Evolutionary conservation across 116 monocot species (phyloP), one percentile per base, ranked within the genome.

Genomic region (Iris pallida): DNA sequence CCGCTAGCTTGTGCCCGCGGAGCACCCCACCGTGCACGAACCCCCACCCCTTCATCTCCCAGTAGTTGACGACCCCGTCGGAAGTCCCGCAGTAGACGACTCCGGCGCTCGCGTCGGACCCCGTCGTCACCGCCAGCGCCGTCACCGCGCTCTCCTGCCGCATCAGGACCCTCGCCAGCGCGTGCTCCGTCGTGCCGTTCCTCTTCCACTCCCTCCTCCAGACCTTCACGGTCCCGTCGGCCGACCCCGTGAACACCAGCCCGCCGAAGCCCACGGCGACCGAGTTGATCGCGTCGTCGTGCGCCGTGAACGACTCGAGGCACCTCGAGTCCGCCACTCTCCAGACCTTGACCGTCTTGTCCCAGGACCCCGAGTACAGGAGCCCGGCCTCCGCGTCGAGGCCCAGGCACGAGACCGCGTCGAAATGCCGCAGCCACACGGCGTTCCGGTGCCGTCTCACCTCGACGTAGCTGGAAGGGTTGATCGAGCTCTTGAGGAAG

Each of bases 141-240:
- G 88, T 88, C 49, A 88, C 81, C 45, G 87, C 87, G 45, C 80
- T 68, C 18, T 80, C 87, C n/a, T 67, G 76, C 47, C 63, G 41
- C 44, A 80, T 59, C 67, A 87, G 47, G 8, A 74, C 70, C 48
- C 68, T 57, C 20, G 41, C 68, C 41, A 58, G 1, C 47, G 45
- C 63, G 74, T 87, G 83, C 13, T 60, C 20, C 8, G 43, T 52
- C 14, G 41, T 12, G 43, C 30, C 53, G 2, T 58, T 47, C 20
- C 2, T 47, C 0, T 11, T 48, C 71, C 30, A 30, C 30, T 83
- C 83, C 61, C 83, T 65, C 20, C 71, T 69, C 87, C 87, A 87
- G 45, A 75, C 65, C 59, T 87, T 87, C 65, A 87, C 80, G 14
- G 87, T 80, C 20, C 87, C 87, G 47, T 87, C 83, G 0, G 87